Conservation (phyloP, 2,329 filamentous ascomycete genomes). For the Ophiostoma quercus region DNA sequence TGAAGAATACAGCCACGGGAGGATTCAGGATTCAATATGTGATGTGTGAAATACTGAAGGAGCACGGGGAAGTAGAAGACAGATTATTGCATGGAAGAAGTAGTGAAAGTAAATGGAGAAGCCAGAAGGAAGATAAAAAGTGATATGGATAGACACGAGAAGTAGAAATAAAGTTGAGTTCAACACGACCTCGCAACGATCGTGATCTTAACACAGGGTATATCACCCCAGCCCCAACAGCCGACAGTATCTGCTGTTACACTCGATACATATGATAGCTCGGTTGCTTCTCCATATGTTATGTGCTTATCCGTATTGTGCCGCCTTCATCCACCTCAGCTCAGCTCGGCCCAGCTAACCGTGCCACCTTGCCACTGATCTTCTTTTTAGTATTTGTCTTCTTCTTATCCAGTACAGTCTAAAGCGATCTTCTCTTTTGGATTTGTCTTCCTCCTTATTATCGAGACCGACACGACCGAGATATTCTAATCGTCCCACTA, state of each 20-base stretch:
- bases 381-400: background rate
- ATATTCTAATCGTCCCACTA: background rate
- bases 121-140: background rate
- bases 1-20: background rate
- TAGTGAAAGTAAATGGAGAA: background rate
- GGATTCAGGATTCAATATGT: background rate
- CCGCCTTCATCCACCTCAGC: background rate
- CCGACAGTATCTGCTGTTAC: background rate
- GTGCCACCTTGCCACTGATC: background rate
- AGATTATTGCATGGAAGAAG: too few relatives aligned
- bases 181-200: background rate
- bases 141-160: background rate
- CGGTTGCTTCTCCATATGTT: background rate
- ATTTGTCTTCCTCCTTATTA: too few relatives aligned
- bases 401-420: too few relatives aligned
- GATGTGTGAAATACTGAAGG: background rate
- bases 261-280: background rate
- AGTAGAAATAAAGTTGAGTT: background rate
- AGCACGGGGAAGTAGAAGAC: background rate
- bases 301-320: too few relatives aligned
- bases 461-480: too few relatives aligned
- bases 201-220: background rate
- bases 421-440: too few relatives aligned
- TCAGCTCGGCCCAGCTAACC: background rate
- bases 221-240: background rate